Conservation (phyloP, 192 early-diverging fungal species). For the Coemansia sp. region DNA sequence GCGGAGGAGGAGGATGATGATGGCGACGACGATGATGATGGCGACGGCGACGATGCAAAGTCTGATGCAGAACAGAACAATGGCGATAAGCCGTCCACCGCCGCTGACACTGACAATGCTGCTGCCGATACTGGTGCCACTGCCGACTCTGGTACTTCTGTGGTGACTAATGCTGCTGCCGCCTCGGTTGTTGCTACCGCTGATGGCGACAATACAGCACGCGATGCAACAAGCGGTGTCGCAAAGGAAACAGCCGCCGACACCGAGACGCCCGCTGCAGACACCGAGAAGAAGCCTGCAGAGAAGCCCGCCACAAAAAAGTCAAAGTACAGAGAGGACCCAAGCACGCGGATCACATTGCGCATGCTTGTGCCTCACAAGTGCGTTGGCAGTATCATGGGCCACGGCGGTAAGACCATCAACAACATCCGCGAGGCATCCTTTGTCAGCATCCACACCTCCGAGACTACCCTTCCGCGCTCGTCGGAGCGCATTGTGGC, state of each 20-base stretch:
- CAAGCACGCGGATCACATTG: constrained; percentile 10
- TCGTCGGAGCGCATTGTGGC: constrained; percentile 47
- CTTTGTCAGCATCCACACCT: constrained; percentile 42
- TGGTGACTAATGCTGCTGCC: no score
- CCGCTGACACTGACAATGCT: background rate
- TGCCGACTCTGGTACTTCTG: no score
- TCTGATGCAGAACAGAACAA: constrained; percentile 1
- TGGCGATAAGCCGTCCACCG: no score
- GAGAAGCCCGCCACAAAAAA: background rate
- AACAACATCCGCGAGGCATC: constrained; percentile 40
- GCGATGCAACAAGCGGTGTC: no score
- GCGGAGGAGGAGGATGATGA: background rate
- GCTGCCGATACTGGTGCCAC: no score
- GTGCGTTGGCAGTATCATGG: constrained; percentile 53
- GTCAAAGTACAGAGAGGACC: background rate
- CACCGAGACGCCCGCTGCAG: background rate
- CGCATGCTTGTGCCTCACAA: constrained; percentile 48
- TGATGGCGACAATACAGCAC: no score
- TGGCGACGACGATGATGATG: constrained; percentile 1
- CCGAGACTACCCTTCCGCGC: constrained; percentile 34
- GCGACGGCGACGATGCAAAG: background rate
- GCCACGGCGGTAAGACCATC: constrained; percentile 46
- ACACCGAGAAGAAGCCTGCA: background rate
- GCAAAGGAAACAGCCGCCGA: background rate
- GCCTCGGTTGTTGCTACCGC: no score